Conservation (phyloP, 805 yeast species). For the Debaryomyces maramus region DNA sequence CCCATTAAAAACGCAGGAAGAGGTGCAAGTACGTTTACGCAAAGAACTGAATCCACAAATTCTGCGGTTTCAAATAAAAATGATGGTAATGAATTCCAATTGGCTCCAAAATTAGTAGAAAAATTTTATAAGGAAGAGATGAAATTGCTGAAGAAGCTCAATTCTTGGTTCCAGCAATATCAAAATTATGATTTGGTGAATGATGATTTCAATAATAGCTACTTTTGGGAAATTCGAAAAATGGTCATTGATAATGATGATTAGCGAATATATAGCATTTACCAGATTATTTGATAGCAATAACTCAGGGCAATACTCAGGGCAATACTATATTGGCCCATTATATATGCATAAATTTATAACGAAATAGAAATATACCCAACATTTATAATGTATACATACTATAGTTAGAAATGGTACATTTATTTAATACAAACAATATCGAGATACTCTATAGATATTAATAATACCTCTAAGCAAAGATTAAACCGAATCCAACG, state of each 20-base stretch:
- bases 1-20: constrained; percentile 12
- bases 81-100: constrained; percentile 24
- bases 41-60: constrained; percentile 33
- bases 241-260: constrained; percentile 38
- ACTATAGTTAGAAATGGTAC: too few relatives aligned
- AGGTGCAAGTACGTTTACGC: constrained; percentile 39
- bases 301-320: too few relatives aligned
- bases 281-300: too few relatives aligned
- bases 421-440: background rate
- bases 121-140: constrained; percentile 37
- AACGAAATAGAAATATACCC: too few relatives aligned
- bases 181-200: constrained; percentile 23
- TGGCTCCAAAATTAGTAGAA: constrained; percentile 29
- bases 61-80: constrained; percentile 18
- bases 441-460: background rate
- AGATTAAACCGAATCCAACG: constrained; percentile 30
- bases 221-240: constrained; percentile 45
- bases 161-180: constrained; percentile 37
- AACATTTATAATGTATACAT: too few relatives aligned
- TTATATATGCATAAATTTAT: too few relatives aligned
- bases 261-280: constrained; percentile 3
- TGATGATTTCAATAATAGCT: constrained; percentile 23
- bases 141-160: constrained; percentile 32
- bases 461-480: constrained; percentile 4
- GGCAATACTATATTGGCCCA: too few relatives aligned